phyloP scores from a whole-genome alignment of 2,329 filamentous ascomycete genomes.

The Penicillium sp. region DNA sequence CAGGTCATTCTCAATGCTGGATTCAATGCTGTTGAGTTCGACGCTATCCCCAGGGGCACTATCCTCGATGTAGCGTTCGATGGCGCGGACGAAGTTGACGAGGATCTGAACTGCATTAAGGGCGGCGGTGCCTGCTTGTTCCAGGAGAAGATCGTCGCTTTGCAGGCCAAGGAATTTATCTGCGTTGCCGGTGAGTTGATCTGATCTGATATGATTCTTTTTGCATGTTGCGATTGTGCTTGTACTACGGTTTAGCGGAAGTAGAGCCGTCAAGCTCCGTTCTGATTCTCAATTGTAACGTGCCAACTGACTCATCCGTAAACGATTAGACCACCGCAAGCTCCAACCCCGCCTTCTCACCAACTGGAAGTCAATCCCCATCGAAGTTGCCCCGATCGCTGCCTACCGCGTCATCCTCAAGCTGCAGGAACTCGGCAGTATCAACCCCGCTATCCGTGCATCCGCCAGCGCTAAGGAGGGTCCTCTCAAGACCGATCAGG shows the following conservation, averaged over 20 bases:
- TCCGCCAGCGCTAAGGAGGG: conserved; percentile 76
- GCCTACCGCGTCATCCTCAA: conserved; percentile 73
- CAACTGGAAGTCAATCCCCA: conserved; percentile 81
- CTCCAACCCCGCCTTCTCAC: conserved; percentile 71
- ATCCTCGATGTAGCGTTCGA: conserved; percentile 90
- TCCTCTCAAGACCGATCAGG: conserved; percentile 80
- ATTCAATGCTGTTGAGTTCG: conserved; percentile 73
- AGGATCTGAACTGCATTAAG: conserved; percentile 94
- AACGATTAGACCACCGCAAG: conserved; percentile 77
- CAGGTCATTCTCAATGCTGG: conserved; percentile 79
- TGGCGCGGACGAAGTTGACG: conserved; percentile 94
- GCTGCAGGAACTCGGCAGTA: conserved; percentile 70
- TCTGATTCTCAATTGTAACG: not conserved
- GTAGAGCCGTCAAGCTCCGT: not conserved
- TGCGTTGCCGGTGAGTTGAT: conserved; percentile 70
- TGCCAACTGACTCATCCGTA: not conserved
- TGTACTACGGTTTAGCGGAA: not conserved
- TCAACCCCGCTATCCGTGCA: conserved; percentile 67
- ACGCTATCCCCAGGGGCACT: conserved; percentile 64
- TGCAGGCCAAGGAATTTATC: conserved; percentile 78
- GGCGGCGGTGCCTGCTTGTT: conserved; percentile 96
- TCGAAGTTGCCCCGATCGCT: conserved; percentile 87
- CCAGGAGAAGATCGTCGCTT: conserved; percentile 94
- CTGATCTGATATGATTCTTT: not conserved
- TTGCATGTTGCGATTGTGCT: not conserved